Evolutionary conservation across 441 rosid species (phyloP).

Genomic region (Populus hybrid): DNA sequence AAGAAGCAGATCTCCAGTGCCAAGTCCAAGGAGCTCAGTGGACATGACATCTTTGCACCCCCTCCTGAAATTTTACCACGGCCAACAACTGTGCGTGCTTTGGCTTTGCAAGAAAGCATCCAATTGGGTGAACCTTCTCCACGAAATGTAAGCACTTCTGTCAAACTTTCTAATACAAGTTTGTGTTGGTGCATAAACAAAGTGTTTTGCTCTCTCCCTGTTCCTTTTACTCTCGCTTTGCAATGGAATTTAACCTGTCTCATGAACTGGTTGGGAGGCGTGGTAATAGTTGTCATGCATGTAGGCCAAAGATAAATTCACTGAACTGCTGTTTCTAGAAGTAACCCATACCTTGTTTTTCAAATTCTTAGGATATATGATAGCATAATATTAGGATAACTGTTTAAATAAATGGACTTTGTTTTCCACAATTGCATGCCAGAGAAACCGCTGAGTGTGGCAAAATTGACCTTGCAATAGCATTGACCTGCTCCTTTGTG

Average conservation of each 20-base stretch:
- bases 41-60: conserved; percentile 96
- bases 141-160: conserved; percentile 33
- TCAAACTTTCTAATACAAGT: conserved; percentile 37
- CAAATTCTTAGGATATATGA: conserved; percentile 9
- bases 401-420: not conserved
- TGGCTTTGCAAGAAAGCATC: conserved; percentile 64
- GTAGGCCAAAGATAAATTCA: conserved; percentile 12
- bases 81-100: conserved; percentile 53
- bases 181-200: conserved; percentile 17
- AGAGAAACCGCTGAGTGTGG: no score
- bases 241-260: not conserved
- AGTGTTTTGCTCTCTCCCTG: not conserved
- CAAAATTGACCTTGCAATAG: not conserved
- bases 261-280: not conserved
- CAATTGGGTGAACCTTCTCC: conserved; percentile 63
- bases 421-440: not conserved
- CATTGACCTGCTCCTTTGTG: not conserved
- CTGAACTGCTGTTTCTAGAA: conserved; percentile 35
- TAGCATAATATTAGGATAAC: conserved; percentile 6
- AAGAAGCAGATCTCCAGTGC: conserved; percentile 86
- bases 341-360: not conserved
- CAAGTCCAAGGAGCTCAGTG: conserved; percentile 85
- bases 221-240: not conserved
- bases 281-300: conserved; percentile 1
- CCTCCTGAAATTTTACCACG: conserved; percentile 92